phyloP scores from a whole-genome alignment of 495 filamentous ascomycete genomes.

The Hypoxylon lienhwacheense region DNA sequence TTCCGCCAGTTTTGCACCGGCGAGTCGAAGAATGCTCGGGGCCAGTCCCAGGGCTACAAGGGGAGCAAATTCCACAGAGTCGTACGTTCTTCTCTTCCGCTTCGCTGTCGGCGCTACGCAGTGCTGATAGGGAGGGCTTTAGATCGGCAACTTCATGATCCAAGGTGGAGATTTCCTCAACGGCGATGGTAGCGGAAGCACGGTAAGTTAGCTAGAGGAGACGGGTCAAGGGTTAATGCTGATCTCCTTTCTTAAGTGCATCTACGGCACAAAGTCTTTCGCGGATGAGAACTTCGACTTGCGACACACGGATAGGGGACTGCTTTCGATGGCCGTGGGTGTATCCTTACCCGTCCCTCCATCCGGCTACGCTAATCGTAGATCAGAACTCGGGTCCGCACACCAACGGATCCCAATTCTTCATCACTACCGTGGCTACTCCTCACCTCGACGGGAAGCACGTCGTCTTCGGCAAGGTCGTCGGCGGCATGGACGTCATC shows the following conservation, averaged over 20 bases:
- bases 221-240: not conserved
- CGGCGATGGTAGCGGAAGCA: slow-evolving; percentile 86
- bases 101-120: not conserved
- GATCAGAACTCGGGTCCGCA: slow-evolving; percentile 84
- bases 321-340: slow-evolving; percentile 88
- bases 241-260: slow-evolving; percentile 48
- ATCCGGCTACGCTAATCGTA: slow-evolving; percentile 3
- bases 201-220: slow-evolving; percentile 36
- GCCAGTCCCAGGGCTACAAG: slow-evolving; percentile 91
- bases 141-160: slow-evolving; percentile 96
- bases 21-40: slow-evolving; percentile 77
- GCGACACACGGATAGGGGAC: slow-evolving; percentile 74
- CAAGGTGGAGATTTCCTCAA: slow-evolving; percentile 97
- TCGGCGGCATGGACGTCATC: slow-evolving; percentile 89
- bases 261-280: slow-evolving; percentile 84
- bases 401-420: slow-evolving; percentile 96
- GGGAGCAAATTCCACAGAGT: slow-evolving; percentile 92
- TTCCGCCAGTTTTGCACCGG: slow-evolving; percentile 97
- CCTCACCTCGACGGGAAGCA: slow-evolving; percentile 94
- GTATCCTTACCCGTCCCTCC: not conserved
- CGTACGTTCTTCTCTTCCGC: slow-evolving; percentile 56
- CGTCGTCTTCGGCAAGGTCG: slow-evolving; percentile 90
- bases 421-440: slow-evolving; percentile 85
- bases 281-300: slow-evolving; percentile 86
- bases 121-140: slow-evolving; percentile 4